phyloP scores from a whole-genome alignment of 768 basidiomycete genomes.

The Auriculariales sp. region DNA sequence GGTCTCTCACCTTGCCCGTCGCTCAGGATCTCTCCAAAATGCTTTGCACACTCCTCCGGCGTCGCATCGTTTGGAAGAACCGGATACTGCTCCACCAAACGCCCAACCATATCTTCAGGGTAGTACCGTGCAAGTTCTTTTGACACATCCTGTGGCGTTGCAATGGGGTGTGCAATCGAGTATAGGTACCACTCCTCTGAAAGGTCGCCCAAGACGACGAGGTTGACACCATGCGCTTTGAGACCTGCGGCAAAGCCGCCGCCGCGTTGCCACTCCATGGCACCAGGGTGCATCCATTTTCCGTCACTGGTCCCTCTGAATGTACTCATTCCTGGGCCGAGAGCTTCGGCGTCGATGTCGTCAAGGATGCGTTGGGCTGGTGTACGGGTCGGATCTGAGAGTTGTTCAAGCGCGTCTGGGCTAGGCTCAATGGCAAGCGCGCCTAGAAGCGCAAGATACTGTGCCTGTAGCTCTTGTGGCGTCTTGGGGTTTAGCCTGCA shows the following conservation, averaged over 20 bases:
- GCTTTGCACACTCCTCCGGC: constrained; percentile 25
- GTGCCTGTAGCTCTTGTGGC: constrained; percentile 37
- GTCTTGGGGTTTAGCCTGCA: constrained; percentile 44
- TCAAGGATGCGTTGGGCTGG: constrained; percentile 36
- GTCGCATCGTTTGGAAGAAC: constrained; percentile 25
- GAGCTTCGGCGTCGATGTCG: constrained; percentile 40
- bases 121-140: constrained; percentile 51
- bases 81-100: constrained; percentile 30
- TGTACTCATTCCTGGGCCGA: constrained; percentile 41
- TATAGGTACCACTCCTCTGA: constrained; percentile 70
- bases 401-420: constrained; percentile 30
- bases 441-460: constrained; percentile 48
- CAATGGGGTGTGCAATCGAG: constrained; percentile 50
- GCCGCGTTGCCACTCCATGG: constrained; percentile 54
- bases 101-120: constrained; percentile 28
- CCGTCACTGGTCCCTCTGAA: constrained; percentile 55
- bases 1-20: constrained; percentile 26
- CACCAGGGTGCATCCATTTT: constrained; percentile 44
- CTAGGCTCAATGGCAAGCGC: constrained; percentile 41
- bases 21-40: constrained; percentile 47
- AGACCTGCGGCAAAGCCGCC: constrained; percentile 44
- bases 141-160: constrained; percentile 32
- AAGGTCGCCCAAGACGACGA: constrained; percentile 53
- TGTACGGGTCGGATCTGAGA: constrained; percentile 34
- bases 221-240: constrained; percentile 39